Conservation (phyloP, 148 eudicot species). For the Vaccinium corymbosum region DNA sequence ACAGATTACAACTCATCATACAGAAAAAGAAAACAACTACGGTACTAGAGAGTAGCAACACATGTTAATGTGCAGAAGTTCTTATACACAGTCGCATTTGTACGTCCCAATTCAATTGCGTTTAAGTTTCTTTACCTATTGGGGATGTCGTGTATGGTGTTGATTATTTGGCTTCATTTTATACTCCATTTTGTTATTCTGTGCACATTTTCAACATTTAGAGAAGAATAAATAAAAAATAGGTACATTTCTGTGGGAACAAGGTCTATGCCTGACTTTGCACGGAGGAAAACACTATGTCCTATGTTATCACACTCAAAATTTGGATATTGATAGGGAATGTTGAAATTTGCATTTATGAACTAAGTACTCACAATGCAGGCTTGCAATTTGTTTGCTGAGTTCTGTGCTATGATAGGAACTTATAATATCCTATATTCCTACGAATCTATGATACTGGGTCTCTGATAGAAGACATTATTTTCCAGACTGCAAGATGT, state of each 20-base stretch:
- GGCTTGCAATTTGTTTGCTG: background rate
- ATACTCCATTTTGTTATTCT: background rate
- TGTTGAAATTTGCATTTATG: background rate
- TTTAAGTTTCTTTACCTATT: background rate
- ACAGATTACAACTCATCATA: background rate
- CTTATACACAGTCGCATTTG: background rate
- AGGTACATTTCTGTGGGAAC: too few species aligned
- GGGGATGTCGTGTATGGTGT: background rate
- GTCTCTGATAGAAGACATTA: background rate
- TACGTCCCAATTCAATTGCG: background rate
- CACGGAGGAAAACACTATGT: background rate
- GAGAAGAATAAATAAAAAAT: background rate
- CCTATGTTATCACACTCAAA: background rate
- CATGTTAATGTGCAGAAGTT: background rate
- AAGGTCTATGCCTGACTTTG: background rate
- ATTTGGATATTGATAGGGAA: background rate
- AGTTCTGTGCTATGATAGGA: background rate
- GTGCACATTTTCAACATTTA: background rate
- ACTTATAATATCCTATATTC: background rate
- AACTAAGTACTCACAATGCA: background rate
- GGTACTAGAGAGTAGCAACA: background rate
- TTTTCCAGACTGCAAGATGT: background rate
- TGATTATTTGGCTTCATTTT: background rate
- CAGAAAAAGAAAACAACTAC: background rate
- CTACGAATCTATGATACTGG: background rate